Base-by-base conservation (phyloP, 805 yeast species). In the Lachancea meyersii region DNA sequence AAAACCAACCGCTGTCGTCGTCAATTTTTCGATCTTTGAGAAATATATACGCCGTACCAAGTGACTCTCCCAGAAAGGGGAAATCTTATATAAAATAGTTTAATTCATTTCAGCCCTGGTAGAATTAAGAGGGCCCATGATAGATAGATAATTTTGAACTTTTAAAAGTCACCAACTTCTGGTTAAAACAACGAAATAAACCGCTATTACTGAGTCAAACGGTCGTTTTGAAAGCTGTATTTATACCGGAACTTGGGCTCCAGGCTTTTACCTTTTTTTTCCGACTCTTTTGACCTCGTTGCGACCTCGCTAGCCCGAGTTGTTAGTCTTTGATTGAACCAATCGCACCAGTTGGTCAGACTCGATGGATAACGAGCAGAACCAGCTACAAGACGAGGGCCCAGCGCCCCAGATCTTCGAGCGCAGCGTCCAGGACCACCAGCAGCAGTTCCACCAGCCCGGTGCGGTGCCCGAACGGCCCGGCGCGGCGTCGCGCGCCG, bases 361-460 rank as follows among this genome's bases (percentile, higher is more conserved):
- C n/a, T n/a, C n/a, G n/a, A n/a, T n/a, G n/a, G n/a, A n/a, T n/a
- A n/a, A n/a, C n/a, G n/a, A n/a, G n/a, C n/a, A n/a, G n/a, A n/a
- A n/a, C n/a, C n/a, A n/a, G n/a, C n/a, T n/a, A n/a, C n/a, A n/a
- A n/a, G 28, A 26, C 28, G 28, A 26, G 13, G 28, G 13, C 13
- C 28, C 10, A 10, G 57, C 65, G 22, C 76, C 82, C 13, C 56
- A 73, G 55, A 82, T 81, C 54, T 83, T 77, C 55, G 88, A 80
- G 51, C 69, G 86, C 43, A 70, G 75, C 37, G 86, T 80, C 7
- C 83, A 80, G 55, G 85, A 79, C 48, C 77, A 77, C 7, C 50
- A 65, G 10, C 50, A 28, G 33, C 48, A 38, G 16, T 27, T 28
- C 19, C 36, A 22, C 46, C 47, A 35, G 39, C 51, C 5, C n/a